A percentile compares a stretch with the other conserved stretches of the same genome.
Conservation (phyloP, 305 asterid genomes). For the Fraxinus greggii region DNA sequence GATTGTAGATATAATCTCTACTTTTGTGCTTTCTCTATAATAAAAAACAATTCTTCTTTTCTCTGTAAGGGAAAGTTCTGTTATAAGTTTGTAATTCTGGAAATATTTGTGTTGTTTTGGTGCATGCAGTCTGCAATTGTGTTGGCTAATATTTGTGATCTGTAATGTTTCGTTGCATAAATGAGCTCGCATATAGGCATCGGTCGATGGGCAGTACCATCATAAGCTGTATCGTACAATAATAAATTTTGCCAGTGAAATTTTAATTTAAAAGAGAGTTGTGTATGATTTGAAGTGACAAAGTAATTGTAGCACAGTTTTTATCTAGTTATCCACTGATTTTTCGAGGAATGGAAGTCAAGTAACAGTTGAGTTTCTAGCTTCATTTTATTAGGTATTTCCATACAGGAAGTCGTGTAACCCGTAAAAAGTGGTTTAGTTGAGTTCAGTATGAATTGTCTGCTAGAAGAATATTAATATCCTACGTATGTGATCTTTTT, state of each 20-base stretch:
- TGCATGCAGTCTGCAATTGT: neutral
- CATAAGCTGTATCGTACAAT: neutral
- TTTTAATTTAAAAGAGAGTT: neutral
- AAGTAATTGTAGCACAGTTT: neutral
- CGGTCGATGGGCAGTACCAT: neutral
- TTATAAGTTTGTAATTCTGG: neutral
- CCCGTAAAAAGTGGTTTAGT: constrained; percentile 5
- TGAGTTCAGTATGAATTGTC: constrained; percentile 6
- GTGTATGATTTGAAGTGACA: neutral
- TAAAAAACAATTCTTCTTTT: neutral
- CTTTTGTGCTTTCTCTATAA: neutral
- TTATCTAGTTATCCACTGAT: neutral
- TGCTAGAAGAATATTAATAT: constrained; percentile 3
- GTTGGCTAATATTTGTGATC: neutral
- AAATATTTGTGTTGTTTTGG: neutral
- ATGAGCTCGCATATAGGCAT: neutral
- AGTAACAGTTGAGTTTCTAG: neutral
- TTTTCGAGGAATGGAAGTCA: neutral
- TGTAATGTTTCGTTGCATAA: neutral
- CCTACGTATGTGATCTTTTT: neutral
- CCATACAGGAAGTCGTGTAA: neutral
- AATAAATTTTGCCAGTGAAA: neutral
- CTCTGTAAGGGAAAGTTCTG: neutral
- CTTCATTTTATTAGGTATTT: constrained; percentile 2
- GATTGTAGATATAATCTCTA: neutral